These are phyloP conservation scores for Xylariaceae sp. DNA, from an alignment of 2,329 filamentous ascomycete genomes.

Conservation along the genomic window DNA sequence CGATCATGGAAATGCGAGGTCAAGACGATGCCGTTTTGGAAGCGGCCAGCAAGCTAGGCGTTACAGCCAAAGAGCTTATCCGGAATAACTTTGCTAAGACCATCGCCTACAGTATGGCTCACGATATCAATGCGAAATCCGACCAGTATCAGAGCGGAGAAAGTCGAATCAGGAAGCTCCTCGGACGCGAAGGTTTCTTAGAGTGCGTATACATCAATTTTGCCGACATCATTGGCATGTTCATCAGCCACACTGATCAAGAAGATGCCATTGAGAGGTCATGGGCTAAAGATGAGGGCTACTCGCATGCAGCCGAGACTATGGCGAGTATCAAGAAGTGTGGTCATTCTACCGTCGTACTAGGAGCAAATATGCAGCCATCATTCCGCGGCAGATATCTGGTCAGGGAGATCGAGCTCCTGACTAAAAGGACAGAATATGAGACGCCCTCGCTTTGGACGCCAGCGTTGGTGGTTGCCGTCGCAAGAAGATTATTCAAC, in stretches of 20 bases:
- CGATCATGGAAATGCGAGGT: constrained; percentile 77
- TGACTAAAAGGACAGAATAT: constrained; percentile 70
- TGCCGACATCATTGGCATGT: constrained; percentile 68
- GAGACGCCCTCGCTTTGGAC: constrained; percentile 68
- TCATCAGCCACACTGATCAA: constrained; percentile 74
- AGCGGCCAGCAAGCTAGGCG: constrained; percentile 55
- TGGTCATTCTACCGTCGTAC: constrained; percentile 57
- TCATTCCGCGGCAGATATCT: constrained; percentile 78
- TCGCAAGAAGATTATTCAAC: constrained; percentile 74
- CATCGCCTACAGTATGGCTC: constrained; percentile 78
- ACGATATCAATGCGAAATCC: constrained; percentile 56
- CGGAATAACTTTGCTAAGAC: constrained; percentile 69
- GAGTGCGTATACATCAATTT: constrained; percentile 65
- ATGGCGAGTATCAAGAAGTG: constrained; percentile 66
- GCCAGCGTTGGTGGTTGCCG: constrained; percentile 65
- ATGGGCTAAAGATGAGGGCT: constrained; percentile 55
- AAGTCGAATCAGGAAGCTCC: constrained; percentile 59
- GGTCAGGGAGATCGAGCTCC: constrained; percentile 66
- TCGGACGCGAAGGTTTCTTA: constrained; percentile 64
- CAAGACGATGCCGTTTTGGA: constrained; percentile 59
- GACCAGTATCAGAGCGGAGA: constrained; percentile 54
- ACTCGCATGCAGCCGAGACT: constrained; percentile 57
- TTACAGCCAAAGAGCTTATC: constrained; percentile 54
- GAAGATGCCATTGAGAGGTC: constrained; percentile 69
- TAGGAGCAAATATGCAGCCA: constrained; percentile 81